These are phyloP conservation scores for Tieghemostelium lacteum DNA, from an alignment of 78 protist genomes.

Conservation along the genomic window DNA sequence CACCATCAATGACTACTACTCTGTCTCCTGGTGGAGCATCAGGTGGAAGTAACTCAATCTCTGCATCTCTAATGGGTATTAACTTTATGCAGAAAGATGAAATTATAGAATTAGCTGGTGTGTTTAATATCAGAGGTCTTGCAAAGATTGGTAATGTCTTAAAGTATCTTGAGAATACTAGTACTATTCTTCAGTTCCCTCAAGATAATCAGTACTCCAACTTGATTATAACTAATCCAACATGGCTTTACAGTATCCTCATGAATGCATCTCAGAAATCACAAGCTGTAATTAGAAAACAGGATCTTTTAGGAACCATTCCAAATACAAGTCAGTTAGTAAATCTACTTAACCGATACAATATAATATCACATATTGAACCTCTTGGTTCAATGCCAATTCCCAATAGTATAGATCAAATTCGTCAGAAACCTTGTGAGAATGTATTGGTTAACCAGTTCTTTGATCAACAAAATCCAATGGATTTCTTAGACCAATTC, in stretches of 20 bases:
- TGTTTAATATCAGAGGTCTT: slow-evolving; percentile 12
- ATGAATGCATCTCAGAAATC: not conserved
- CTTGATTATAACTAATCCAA: slow-evolving; percentile 3
- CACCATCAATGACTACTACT: not conserved
- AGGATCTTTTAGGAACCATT: not conserved
- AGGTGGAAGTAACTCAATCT: not conserved
- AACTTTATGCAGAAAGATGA: slow-evolving; percentile 7
- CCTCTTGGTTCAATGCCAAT: not conserved
- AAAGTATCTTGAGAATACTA: slow-evolving; percentile 3
- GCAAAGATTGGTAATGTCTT: slow-evolving; percentile 10
- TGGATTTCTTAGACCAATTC: no score
- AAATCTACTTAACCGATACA: not conserved
- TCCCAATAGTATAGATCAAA: not conserved
- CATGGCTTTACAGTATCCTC: not conserved
- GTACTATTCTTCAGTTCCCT: not conserved
- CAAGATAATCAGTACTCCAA: not conserved
- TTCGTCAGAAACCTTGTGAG: not conserved
- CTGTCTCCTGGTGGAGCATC: not conserved
- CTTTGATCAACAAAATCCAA: no score
- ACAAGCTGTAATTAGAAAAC: no score
- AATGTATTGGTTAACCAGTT: no score
- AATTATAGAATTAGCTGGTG: slow-evolving; percentile 8
- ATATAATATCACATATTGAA: not conserved
- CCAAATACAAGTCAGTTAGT: not conserved
- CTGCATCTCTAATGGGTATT: not conserved